Evolutionary conservation across 108 stramenopile genomes (phyloP), one percentile per base, ranked within the genome.

Genomic region (Hondaea fermentalgiana): DNA sequence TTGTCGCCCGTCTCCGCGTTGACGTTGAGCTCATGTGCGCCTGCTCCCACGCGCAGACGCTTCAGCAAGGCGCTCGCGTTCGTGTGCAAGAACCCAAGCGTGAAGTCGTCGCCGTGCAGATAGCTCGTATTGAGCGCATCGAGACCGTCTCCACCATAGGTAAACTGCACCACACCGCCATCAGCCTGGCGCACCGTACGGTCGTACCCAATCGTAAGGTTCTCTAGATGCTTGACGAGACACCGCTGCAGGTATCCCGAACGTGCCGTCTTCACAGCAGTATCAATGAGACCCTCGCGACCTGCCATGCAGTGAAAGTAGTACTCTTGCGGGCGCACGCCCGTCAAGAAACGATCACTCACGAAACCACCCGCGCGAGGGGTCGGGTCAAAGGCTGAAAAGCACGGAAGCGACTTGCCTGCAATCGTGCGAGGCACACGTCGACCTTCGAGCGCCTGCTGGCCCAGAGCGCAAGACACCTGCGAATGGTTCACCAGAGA

Each of bases 221-320:
- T 97, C 88, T 99, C 99, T 60, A 99, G 92, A 90, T 99, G 99
- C 93, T 98, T 99, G 57, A 99, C 96, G 8, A 99, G 94, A 91
- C 99, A 99, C 21, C 99, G 93, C 92, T 99, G 99, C 60, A 99
- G 90, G 90, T 99, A 99, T 43, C 99, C 99, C 28, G 98, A 98
- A 23, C 98, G 95, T 0, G 97, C 97, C 17, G 98, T 99, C 93
- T 99, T 99, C 17, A 98, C 98, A 5, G 99, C 98, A 29, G 98
- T 99, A 89, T 97, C 96, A 10, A 95, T 93, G 6, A 95, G 72
- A 55, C 98, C 99, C 90, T 99, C 98, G 53, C 99, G 93, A n/a
- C 99, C 99, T 6, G 97, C 97, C 99, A 99, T 99, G 89, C 98
- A 99, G 91, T 99, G 99, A 90, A 99, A 99, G 92, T 99, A 99